Evolutionary conservation across 768 basidiomycete genomes (phyloP).

Genomic region (Termitomyces sp.): DNA sequence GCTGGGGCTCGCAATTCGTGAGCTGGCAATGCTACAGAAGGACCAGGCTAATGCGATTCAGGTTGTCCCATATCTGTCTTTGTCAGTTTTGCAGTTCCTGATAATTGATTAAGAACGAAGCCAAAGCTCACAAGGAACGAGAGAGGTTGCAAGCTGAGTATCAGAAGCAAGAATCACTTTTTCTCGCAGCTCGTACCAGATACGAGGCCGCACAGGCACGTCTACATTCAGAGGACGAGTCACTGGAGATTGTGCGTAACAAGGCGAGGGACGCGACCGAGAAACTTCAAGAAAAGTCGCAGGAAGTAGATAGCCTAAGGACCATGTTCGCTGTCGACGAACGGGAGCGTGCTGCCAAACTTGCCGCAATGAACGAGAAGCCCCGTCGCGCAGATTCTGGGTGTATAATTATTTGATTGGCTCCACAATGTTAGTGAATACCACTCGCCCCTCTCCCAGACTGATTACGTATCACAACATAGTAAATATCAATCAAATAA

Average conservation of each 20-base stretch:
- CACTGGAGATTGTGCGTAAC: slow-evolving; percentile 43
- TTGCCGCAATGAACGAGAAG: slow-evolving; percentile 37
- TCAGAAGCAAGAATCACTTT: slow-evolving; percentile 59
- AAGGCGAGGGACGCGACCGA: slow-evolving; percentile 55
- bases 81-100: not conserved
- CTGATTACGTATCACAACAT: not conserved
- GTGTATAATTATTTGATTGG: slow-evolving; percentile 9
- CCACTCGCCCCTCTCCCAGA: not conserved
- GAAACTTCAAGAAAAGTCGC: slow-evolving; percentile 62
- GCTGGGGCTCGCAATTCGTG: slow-evolving; percentile 52
- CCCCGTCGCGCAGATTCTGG: slow-evolving; percentile 12
- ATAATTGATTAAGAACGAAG: slow-evolving; percentile 41
- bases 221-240: slow-evolving; percentile 38
- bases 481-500: not conserved
- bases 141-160: slow-evolving; percentile 46
- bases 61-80: slow-evolving; percentile 22
- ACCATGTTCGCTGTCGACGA: slow-evolving; percentile 66
- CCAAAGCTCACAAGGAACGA: slow-evolving; percentile 46
- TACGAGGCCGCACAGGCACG: slow-evolving; percentile 48
- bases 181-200: slow-evolving; percentile 54
- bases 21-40: slow-evolving; percentile 61
- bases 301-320: slow-evolving; percentile 65
- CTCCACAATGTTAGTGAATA: not conserved
- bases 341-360: slow-evolving; percentile 51
- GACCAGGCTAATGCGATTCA: slow-evolving; percentile 65